A percentile compares a stretch with the other conserved stretches of the same genome.
Conservation (phyloP, 495 filamentous ascomycete genomes). For the Xylaria scruposa region DNA sequence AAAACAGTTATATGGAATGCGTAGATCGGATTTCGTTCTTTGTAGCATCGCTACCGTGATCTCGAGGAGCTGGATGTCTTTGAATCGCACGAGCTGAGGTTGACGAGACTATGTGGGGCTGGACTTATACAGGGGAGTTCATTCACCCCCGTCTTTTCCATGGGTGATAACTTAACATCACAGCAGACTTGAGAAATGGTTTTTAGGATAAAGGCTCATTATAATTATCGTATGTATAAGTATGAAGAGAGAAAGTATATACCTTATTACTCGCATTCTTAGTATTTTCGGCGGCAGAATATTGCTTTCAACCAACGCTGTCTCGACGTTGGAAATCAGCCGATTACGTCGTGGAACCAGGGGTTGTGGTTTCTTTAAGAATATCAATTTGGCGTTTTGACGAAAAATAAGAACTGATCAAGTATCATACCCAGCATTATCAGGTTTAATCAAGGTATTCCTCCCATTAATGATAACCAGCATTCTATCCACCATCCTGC, state of each 20-base stretch:
- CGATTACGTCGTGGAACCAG: too few relatives aligned
- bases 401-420: not conserved
- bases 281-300: not conserved
- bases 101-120: constrained; percentile 12
- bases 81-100: not conserved
- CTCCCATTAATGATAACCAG: not conserved
- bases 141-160: not conserved
- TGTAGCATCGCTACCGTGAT: constrained; percentile 10
- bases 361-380: not conserved
- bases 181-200: not conserved
- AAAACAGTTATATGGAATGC: not conserved
- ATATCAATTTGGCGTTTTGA: not conserved
- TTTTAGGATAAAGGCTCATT: not conserved
- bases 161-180: not conserved
- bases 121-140: not conserved
- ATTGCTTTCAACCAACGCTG: not conserved
- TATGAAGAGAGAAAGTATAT: not conserved
- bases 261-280: not conserved
- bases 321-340: not conserved
- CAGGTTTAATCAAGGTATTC: not conserved
- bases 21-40: not conserved
- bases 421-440: not conserved
- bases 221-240: not conserved
- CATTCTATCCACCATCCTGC: not conserved
- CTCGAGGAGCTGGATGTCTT: not conserved